Evolutionary conservation across 1,284 basidiomycete genomes (phyloP).

Genomic region (Stygiomarasmius scandens): DNA sequence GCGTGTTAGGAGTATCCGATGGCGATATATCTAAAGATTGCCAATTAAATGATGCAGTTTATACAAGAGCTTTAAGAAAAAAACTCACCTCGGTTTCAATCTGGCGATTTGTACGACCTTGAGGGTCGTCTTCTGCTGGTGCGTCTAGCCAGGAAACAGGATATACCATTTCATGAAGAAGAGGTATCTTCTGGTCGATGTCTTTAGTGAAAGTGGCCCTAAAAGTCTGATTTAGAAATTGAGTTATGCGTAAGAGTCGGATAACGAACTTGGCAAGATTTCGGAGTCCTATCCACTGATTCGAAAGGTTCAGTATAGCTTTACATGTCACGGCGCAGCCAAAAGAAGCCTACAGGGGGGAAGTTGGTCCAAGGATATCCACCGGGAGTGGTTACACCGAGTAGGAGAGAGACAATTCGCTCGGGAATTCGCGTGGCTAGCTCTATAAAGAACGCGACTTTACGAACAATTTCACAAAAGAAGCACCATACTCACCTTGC

Average conservation of each 20-base stretch:
- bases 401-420: conserved; percentile 66
- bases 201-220: conserved; percentile 53
- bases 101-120: conserved; percentile 64
- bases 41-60: not conserved
- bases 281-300: conserved; percentile 47
- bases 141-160: conserved; percentile 61
- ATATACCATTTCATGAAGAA: conserved; percentile 64
- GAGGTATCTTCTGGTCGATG: conserved; percentile 50
- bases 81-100: conserved; percentile 52
- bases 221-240: not conserved
- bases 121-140: conserved; percentile 48
- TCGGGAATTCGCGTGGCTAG: conserved; percentile 68
- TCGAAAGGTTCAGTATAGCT: not conserved
- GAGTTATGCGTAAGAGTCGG: not conserved
- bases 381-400: conserved; percentile 75
- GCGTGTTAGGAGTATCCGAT: conserved; percentile 57
- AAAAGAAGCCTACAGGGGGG: conserved; percentile 51
- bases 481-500: conserved; percentile 49
- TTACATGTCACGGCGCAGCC: conserved; percentile 1
- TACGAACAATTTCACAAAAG: not conserved
- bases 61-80: conserved; percentile 1
- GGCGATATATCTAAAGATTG: conserved; percentile 46
- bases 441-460: conserved; percentile 42
- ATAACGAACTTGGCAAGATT: conserved; percentile 35
- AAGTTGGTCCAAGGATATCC: conserved; percentile 58